Evolutionary conservation across 1,284 basidiomycete species (phyloP).

Genomic region (Pascua sp.): DNA sequence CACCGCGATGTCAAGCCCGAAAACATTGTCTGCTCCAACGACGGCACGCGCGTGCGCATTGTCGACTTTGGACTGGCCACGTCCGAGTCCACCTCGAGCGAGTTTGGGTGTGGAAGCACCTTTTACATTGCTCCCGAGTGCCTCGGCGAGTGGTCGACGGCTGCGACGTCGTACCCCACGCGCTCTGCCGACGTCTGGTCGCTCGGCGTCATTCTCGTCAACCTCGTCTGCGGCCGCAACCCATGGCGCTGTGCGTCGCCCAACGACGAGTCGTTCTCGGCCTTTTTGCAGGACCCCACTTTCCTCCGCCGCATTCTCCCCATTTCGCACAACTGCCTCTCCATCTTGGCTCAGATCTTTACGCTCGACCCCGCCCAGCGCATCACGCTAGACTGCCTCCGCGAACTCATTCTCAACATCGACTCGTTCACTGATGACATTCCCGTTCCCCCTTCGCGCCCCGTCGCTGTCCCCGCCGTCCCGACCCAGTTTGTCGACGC

Average conservation of each 20-base stretch:
- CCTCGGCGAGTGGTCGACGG: constrained; percentile 66
- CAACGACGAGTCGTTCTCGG: constrained; percentile 67
- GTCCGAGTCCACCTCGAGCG: constrained; percentile 76
- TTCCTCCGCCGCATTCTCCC: constrained; percentile 68
- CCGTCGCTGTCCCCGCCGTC: constrained; percentile 26
- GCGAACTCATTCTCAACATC: constrained; percentile 58
- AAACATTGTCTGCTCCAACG: constrained; percentile 82
- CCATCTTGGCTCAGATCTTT: constrained; percentile 61
- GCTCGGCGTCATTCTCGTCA: constrained; percentile 85
- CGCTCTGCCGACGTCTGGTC: constrained; percentile 84
- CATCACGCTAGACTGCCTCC: constrained; percentile 63
- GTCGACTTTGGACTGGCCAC: constrained; percentile 98
- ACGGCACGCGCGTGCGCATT: constrained; percentile 76
- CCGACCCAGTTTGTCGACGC: constrained; percentile 17
- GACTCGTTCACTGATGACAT: constrained; percentile 66
- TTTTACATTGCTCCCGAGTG: constrained; percentile 67
- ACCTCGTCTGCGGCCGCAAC: constrained; percentile 79
- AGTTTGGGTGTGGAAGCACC: constrained; percentile 69
- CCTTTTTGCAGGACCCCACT: constrained; percentile 63
- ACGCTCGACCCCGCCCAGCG: constrained; percentile 57
- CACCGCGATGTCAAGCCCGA: constrained; percentile 98
- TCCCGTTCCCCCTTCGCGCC: constrained; percentile 53
- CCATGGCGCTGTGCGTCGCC: constrained; percentile 77
- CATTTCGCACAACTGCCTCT: constrained; percentile 54
- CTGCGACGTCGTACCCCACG: constrained; percentile 60